A percentile compares a stretch with the other conserved stretches of the same genome.
These are phyloP conservation scores for Gaeumannomyces tritici DNA, from an alignment of 2,329 filamentous ascomycete genomes.

Conservation along the genomic window DNA sequence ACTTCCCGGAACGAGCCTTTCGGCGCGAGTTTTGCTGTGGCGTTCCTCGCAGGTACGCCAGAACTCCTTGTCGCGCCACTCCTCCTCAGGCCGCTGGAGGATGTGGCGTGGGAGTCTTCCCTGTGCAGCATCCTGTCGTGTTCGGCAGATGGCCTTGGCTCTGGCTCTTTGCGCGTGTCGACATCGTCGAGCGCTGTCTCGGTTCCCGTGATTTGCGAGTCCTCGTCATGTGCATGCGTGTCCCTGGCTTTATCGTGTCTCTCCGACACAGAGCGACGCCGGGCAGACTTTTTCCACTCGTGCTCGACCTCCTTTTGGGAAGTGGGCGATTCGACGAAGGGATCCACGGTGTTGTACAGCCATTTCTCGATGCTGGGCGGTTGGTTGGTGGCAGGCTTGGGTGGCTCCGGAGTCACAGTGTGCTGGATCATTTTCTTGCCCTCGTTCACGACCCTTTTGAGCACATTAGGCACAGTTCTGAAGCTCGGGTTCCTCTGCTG, in stretches of 20 bases:
- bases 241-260: background rate
- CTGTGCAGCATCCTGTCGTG: slow-evolving; percentile 16
- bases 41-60: slow-evolving; percentile 37
- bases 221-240: slow-evolving; percentile 14
- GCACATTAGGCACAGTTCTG: slow-evolving; percentile 49
- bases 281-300: slow-evolving; percentile 22
- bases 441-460: slow-evolving; percentile 55
- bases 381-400: slow-evolving; percentile 39
- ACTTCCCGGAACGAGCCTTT: slow-evolving; percentile 48
- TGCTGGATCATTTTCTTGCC: slow-evolving; percentile 58
- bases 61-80: slow-evolving; percentile 43
- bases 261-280: slow-evolving; percentile 10
- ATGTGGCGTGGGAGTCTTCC: slow-evolving; percentile 21
- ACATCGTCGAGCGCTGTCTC: slow-evolving; percentile 7
- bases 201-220: background rate
- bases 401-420: slow-evolving; percentile 37
- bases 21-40: slow-evolving; percentile 7
- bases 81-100: slow-evolving; percentile 36
- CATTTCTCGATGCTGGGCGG: slow-evolving; percentile 57
- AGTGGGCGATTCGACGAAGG: slow-evolving; percentile 40
- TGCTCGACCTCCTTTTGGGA: slow-evolving; percentile 24
- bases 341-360: slow-evolving; percentile 53
- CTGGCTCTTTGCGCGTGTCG: slow-evolving; percentile 7
- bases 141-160: slow-evolving; percentile 9
- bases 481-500: slow-evolving; percentile 46